A percentile compares a stretch with the other conserved stretches of the same genome.
Conservation (phyloP, 2,329 filamentous ascomycete species). For the Fusarium sublunatum region DNA sequence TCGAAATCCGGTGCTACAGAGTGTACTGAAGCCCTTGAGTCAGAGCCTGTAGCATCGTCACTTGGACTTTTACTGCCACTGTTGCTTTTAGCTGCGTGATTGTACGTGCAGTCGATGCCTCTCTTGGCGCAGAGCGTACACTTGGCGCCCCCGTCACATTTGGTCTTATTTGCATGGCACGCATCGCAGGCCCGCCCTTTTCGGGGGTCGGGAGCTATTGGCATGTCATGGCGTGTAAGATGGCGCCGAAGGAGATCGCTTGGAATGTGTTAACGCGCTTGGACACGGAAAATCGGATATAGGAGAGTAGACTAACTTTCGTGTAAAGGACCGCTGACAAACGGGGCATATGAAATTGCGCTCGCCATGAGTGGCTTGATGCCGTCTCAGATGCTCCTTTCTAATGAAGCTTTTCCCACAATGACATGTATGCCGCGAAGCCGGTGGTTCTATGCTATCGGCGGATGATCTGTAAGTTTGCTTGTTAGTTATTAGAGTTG, state of each 20-base stretch:
- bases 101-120: slow-evolving; percentile 54
- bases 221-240: slow-evolving; percentile 50
- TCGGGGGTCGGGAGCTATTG: slow-evolving; percentile 48
- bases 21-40: slow-evolving; percentile 1
- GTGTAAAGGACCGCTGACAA: slow-evolving; percentile 54
- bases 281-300: neutral
- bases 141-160: slow-evolving; percentile 55
- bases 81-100: slow-evolving; percentile 33
- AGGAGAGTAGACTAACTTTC: slow-evolving; percentile 49
- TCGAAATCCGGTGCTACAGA: neutral
- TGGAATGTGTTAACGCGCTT: neutral
- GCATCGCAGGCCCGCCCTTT: slow-evolving; percentile 56
- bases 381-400: slow-evolving; percentile 55
- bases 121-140: slow-evolving; percentile 56
- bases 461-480: slow-evolving; percentile 23
- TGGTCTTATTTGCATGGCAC: slow-evolving; percentile 59
- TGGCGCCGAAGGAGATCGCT: slow-evolving; percentile 56
- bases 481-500: slow-evolving; percentile 13
- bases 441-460: slow-evolving; percentile 22
- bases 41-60: neutral
- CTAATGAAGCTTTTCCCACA: slow-evolving; percentile 56
- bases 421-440: slow-evolving; percentile 51
- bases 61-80: slow-evolving; percentile 19
- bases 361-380: slow-evolving; percentile 54
- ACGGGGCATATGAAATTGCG: slow-evolving; percentile 51